Base-by-base conservation (phyloP, 176 grass and related monocot species). In the Rhipidocladum racemiflorum region DNA sequence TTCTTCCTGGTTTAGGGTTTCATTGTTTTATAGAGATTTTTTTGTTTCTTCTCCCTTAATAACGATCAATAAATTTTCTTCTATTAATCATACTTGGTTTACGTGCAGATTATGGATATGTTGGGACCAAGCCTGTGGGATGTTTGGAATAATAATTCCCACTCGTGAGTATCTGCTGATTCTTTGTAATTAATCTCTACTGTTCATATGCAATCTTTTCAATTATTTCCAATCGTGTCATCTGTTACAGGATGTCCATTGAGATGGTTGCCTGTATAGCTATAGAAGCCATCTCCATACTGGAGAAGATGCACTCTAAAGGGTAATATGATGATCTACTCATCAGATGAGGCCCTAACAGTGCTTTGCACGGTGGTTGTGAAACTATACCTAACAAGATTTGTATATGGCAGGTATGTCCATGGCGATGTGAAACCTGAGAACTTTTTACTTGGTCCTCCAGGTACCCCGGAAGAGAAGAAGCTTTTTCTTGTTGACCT, bases 401-500 rank as follows among this genome's bases (percentile, higher is more conserved):
- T 75, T 46, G 6, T 92, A 55, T 94, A 25, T 87, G 68, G 30
- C 84, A 97, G 94, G 28, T 97, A 97, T 74, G 94, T 97, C 50
- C 94, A 97, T 53, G 94, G 94, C 43, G 94, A 97, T 78, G 90
- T 97, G 73, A 97, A 97, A 59, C 94, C 94, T 74, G 92, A 97
- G 70, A 97, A 97, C 76, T n/a, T n/a, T n/a, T n/a, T n/a, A n/a
- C n/a, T n/a, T n/a, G n/a, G n/a, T n/a, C n/a, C n/a, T n/a, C n/a
- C 81, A 67, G 95, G 86, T 27, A 97, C 95, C 70, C 75, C 72
- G 21, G 92, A 97, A 77, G 95, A 92, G 83, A 94, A 97, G 85
- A 94, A 85, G 32, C 95, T 97, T 92, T 97, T 97, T 83, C 95
- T 97, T 85, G 92, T 94, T 94, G 95, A 97, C 72, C 95, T 97